Evolutionary conservation across 2,329 filamentous ascomycete species (phyloP).

Genomic region (Fusarium cicatricum): DNA sequence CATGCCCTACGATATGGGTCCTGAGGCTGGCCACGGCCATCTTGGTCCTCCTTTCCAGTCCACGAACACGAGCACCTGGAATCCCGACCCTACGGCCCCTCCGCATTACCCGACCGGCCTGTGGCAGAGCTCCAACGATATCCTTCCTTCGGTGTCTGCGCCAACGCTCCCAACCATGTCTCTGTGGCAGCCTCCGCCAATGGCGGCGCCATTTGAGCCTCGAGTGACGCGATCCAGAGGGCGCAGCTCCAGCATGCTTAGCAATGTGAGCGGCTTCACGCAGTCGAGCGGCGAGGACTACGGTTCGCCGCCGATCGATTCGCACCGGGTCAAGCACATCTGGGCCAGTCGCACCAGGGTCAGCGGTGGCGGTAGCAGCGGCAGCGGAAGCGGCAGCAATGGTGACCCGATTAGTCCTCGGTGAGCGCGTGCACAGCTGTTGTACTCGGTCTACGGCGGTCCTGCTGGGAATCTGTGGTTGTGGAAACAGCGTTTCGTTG

Average conservation of each 20-base stretch:
- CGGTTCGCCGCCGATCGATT: slow-evolving; percentile 38
- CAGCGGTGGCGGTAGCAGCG: slow-evolving; percentile 52
- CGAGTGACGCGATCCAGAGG: slow-evolving; percentile 57
- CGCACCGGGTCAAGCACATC: slow-evolving; percentile 32
- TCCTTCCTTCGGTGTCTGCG: slow-evolving; percentile 44
- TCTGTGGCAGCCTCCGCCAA: slow-evolving; percentile 50
- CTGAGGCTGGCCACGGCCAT: slow-evolving; percentile 37
- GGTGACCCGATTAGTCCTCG: slow-evolving; percentile 61
- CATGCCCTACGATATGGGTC: slow-evolving; percentile 44
- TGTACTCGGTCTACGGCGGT: neutral
- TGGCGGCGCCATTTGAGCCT: slow-evolving; percentile 48
- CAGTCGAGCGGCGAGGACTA: slow-evolving; percentile 64
- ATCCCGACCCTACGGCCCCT: slow-evolving; percentile 45
- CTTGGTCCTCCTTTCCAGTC: slow-evolving; percentile 40
- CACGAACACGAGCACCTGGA: slow-evolving; percentile 43
- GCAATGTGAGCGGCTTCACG: slow-evolving; percentile 72
- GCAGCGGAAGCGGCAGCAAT: slow-evolving; percentile 59
- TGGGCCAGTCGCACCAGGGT: slow-evolving; percentile 40
- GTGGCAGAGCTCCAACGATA: slow-evolving; percentile 50
- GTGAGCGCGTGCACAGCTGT: slow-evolving; percentile 15
- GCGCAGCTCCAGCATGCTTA: slow-evolving; percentile 73
- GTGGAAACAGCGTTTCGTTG: slow-evolving; percentile 20
- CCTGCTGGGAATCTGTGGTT: slow-evolving; percentile 1
- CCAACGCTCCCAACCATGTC: slow-evolving; percentile 45
- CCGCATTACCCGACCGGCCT: slow-evolving; percentile 48